These are phyloP conservation scores for Trametes elegans DNA, from an alignment of 768 basidiomycete genomes.

Conservation along the genomic window DNA sequence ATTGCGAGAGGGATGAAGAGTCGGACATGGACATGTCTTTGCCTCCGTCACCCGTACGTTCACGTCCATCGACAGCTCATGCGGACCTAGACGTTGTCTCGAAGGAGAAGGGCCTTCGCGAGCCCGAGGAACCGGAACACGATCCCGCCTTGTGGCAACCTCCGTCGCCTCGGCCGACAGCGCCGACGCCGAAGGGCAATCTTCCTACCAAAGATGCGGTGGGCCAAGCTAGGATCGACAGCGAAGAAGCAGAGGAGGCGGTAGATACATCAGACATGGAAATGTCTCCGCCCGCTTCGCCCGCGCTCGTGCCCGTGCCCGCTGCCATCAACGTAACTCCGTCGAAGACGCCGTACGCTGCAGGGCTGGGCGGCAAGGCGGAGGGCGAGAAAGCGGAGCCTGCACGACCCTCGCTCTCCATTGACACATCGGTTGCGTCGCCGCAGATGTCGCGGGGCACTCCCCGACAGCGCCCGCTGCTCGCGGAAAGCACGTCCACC, in stretches of 20 bases:
- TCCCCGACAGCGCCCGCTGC: not conserved
- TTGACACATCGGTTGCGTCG: constrained; percentile 9
- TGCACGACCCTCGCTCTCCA: constrained; percentile 6
- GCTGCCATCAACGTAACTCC: no score
- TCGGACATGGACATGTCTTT: constrained; percentile 22
- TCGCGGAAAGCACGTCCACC: not conserved
- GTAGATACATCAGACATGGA: constrained; percentile 18
- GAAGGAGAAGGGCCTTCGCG: constrained; percentile 4
- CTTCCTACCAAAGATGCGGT: not conserved
- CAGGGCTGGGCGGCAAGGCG: not conserved
- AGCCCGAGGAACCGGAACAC: not conserved
- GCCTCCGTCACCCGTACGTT: constrained; percentile 10
- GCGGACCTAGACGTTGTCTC: constrained; percentile 1
- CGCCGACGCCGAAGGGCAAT: no score
- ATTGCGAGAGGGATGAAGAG: constrained; percentile 4
- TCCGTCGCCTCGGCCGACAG: no score
- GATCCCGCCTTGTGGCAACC: no score
- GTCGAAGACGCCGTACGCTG: not conserved
- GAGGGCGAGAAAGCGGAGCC: not conserved
- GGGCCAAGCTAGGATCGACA: not conserved
- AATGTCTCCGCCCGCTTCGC: constrained; percentile 18
- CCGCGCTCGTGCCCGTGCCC: not conserved
- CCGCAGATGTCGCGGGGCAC: not conserved
- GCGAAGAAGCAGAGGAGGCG: not conserved
- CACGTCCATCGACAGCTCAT: not conserved